These are phyloP conservation scores for Tricharina praecox DNA, from an alignment of 495 filamentous ascomycete species.

Conservation along the genomic window DNA sequence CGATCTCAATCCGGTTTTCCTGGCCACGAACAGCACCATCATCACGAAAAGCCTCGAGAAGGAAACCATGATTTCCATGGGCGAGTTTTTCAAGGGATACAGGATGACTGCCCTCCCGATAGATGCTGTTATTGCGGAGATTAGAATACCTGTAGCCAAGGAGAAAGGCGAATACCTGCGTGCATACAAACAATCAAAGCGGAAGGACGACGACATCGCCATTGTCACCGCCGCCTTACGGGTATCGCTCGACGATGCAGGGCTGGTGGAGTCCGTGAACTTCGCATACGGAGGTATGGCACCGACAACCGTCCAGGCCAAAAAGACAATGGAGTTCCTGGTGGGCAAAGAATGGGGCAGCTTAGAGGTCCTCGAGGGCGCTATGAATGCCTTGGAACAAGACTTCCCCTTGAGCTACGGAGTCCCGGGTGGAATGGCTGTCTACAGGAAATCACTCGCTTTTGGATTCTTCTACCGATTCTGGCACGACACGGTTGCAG, in stretches of 20 bases:
- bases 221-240: conserved; percentile 59
- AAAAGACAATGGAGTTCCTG: conserved; percentile 42
- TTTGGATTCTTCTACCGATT: conserved; percentile 56
- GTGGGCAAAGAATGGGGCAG: conserved; percentile 49
- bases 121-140: conserved; percentile 67
- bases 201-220: conserved; percentile 70
- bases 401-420: conserved; percentile 59
- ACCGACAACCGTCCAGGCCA: conserved; percentile 52
- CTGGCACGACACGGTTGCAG: conserved; percentile 43
- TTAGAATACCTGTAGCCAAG: conserved; percentile 62
- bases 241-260: conserved; percentile 37
- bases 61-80: conserved; percentile 74
- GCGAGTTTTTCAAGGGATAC: conserved; percentile 83
- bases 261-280: conserved; percentile 41
- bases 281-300: conserved; percentile 65
- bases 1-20: conserved; percentile 86
- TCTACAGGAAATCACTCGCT: conserved; percentile 56
- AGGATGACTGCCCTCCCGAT: conserved; percentile 64
- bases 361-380: conserved; percentile 45
- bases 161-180: conserved; percentile 47
- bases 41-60: conserved; percentile 53
- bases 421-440: conserved; percentile 66
- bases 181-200: conserved; percentile 61
- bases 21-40: conserved; percentile 66
- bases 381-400: conserved; percentile 49